A percentile compares a stretch with the other conserved stretches of the same genome.
phyloP scores from a whole-genome alignment of 2,329 filamentous ascomycete genomes.

The Pseudogymnoascus sp. region DNA sequence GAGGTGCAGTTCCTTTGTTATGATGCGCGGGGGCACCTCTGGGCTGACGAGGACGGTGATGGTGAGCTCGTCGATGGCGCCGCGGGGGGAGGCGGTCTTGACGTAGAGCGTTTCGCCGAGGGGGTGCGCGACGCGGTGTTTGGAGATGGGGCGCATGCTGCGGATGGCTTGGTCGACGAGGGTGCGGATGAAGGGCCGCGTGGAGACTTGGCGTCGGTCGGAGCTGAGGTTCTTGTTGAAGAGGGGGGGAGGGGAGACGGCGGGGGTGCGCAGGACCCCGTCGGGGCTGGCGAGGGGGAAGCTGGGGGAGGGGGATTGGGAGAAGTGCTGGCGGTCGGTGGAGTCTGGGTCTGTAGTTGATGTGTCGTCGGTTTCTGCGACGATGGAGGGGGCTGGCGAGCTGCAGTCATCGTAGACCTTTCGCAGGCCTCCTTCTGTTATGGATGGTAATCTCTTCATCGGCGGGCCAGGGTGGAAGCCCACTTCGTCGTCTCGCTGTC shows the following conservation, averaged over 20 bases:
- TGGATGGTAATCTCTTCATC: constrained; percentile 21
- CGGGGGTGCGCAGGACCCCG: not conserved
- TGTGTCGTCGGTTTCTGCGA: not conserved
- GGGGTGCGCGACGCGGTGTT: constrained; percentile 19
- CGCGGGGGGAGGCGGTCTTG: constrained; percentile 19
- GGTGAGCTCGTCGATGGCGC: constrained; percentile 20
- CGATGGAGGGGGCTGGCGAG: not conserved
- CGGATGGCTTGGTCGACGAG: constrained; percentile 22
- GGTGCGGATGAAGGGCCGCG: constrained; percentile 22
- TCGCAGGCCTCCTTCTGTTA: constrained; percentile 14
- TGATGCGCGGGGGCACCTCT: constrained; percentile 43
- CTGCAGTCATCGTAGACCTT: not conserved
- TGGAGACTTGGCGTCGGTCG: constrained; percentile 19
- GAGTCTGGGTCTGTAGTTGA: not conserved
- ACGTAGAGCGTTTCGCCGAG: constrained; percentile 24
- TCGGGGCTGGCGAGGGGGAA: not conserved
- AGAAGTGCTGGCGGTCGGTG: not conserved
- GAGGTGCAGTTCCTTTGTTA: constrained; percentile 41
- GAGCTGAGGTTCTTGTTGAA: not conserved
- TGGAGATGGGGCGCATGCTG: constrained; percentile 20
- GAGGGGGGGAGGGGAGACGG: not conserved
- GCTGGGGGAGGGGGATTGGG: not conserved
- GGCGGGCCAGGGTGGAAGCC: constrained; percentile 19
- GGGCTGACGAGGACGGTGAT: constrained; percentile 33
- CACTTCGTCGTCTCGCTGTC: constrained; percentile 16